Percentiles rank a stretch among this genome's conserved stretches.
Conservation (phyloP, 495 filamentous ascomycete genomes). For the Aspergillus conjunctus region DNA sequence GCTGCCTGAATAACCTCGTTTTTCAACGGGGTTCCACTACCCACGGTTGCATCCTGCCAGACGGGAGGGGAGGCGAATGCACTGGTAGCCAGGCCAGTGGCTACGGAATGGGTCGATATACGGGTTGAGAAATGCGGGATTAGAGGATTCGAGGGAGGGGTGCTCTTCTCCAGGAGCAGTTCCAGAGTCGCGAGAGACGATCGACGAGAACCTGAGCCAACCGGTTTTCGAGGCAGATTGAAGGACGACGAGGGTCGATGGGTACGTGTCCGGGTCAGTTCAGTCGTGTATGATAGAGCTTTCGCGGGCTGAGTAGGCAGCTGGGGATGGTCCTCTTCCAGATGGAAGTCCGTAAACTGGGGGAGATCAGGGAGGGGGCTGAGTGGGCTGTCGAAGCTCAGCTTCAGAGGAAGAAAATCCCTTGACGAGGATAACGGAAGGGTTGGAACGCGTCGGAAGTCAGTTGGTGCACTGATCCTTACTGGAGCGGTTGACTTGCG, state of each 20-base stretch:
- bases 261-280: slow-evolving; percentile 27
- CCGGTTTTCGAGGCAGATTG: slow-evolving; percentile 44
- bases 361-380: slow-evolving; percentile 65
- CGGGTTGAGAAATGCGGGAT: slow-evolving; percentile 47
- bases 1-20: not conserved
- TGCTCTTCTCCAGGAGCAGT: slow-evolving; percentile 27
- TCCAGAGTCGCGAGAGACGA: slow-evolving; percentile 37
- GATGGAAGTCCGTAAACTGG: slow-evolving; percentile 41
- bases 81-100: slow-evolving; percentile 19
- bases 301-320: slow-evolving; percentile 34
- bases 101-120: slow-evolving; percentile 23
- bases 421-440: slow-evolving; percentile 34
- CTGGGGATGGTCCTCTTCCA: slow-evolving; percentile 27
- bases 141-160: slow-evolving; percentile 31
- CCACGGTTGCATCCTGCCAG: slow-evolving; percentile 21
- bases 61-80: slow-evolving; percentile 16
- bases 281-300: slow-evolving; percentile 28
- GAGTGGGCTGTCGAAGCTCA: slow-evolving; percentile 70
- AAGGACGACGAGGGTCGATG: slow-evolving; percentile 35
- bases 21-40: slow-evolving; percentile 6
- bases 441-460: slow-evolving; percentile 54
- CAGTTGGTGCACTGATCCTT: slow-evolving; percentile 54
- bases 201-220: slow-evolving; percentile 40
- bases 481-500: slow-evolving; percentile 44
- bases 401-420: slow-evolving; percentile 55